These are phyloP conservation scores for Penicillium olsonii DNA, from an alignment of 2,329 filamentous ascomycete species.

Conservation along the genomic window DNA sequence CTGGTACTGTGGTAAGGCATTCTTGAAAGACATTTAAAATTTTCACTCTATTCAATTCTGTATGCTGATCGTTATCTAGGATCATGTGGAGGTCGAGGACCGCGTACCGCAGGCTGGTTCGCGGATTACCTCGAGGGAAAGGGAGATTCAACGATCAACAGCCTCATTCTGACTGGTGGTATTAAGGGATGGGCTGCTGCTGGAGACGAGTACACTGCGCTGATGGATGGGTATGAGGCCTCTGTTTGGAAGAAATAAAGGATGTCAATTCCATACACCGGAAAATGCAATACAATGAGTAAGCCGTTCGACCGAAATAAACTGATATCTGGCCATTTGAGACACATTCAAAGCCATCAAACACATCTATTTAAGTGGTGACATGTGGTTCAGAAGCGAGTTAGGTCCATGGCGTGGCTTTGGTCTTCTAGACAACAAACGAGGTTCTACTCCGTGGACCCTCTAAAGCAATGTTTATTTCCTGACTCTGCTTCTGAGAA, in stretches of 20 bases:
- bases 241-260: slow-evolving; percentile 17
- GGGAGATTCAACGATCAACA: slow-evolving; percentile 47
- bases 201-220: slow-evolving; percentile 49
- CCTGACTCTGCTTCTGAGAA: no score
- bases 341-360: no score
- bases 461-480: no score
- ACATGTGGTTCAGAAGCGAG: no score
- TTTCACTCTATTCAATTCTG: background rate
- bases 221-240: slow-evolving; percentile 49
- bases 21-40: background rate
- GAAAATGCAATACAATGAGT: no score
- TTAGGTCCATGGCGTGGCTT: no score
- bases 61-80: slow-evolving; percentile 37
- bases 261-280: background rate
- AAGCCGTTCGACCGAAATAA: no score
- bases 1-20: slow-evolving; percentile 45
- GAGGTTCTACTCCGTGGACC: no score
- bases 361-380: no score
- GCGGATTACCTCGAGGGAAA: slow-evolving; percentile 52
- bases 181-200: slow-evolving; percentile 58
- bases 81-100: slow-evolving; percentile 57
- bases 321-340: no score
- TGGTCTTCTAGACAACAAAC: no score
- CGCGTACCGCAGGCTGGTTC: slow-evolving; percentile 59
- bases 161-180: slow-evolving; percentile 53